phyloP scores from a whole-genome alignment of 805 yeast genomes.

The Candida nanaspora region DNA sequence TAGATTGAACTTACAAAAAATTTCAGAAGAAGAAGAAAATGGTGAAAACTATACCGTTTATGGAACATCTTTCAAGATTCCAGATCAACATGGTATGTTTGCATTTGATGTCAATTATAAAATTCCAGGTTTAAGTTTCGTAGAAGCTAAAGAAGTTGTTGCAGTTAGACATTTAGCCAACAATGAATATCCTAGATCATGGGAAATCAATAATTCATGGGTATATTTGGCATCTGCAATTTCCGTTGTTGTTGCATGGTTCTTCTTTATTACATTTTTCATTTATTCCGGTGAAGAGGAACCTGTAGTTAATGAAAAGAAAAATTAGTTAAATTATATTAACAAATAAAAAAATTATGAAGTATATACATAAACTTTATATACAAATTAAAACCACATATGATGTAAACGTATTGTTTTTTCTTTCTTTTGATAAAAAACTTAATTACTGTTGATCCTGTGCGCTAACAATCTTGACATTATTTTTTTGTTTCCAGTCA shows the following conservation, averaged over 20 bases:
- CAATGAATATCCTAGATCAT: slow-evolving; percentile 88
- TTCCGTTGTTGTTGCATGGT: slow-evolving; percentile 70
- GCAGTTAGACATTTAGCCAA: slow-evolving; percentile 92
- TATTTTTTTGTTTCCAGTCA: slow-evolving; percentile 42
- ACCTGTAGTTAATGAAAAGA: slow-evolving; percentile 4
- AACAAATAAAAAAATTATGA: background rate
- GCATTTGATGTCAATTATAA: slow-evolving; percentile 74
- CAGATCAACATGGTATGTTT: slow-evolving; percentile 97
- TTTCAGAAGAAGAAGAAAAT: slow-evolving; percentile 26
- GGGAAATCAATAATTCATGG: slow-evolving; percentile 92
- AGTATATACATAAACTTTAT: background rate
- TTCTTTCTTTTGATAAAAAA: background rate
- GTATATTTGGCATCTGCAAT: slow-evolving; percentile 70
- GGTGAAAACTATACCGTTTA: slow-evolving; percentile 41
- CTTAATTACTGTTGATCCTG: slow-evolving; percentile 3
- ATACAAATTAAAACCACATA: background rate
- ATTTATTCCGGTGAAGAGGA: slow-evolving; percentile 26
- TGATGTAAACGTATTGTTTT: background rate
- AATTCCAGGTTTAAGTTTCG: slow-evolving; percentile 66
- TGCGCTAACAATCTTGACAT: slow-evolving; percentile 38
- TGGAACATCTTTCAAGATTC: slow-evolving; percentile 56
- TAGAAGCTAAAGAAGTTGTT: slow-evolving; percentile 60
- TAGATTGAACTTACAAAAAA: slow-evolving; percentile 54
- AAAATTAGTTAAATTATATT: background rate
- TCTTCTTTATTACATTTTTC: slow-evolving; percentile 65